Conservation (phyloP, 306 rosid genomes). For the Abrus precatorius region DNA sequence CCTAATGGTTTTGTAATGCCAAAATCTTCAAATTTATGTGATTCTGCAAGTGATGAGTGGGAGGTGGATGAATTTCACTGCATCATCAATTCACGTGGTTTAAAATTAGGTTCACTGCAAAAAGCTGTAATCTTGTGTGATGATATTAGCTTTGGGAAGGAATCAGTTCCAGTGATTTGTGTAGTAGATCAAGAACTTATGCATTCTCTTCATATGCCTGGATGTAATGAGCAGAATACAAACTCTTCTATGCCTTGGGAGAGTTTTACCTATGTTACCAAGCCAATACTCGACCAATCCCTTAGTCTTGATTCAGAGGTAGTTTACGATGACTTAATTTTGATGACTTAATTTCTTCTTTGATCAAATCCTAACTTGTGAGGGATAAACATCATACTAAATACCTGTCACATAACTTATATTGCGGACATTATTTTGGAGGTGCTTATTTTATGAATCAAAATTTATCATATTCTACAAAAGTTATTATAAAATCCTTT, state of each 20-base stretch:
- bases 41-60: conserved; percentile 65
- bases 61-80: conserved; percentile 83
- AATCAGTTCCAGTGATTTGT: conserved; percentile 80
- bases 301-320: conserved; percentile 80
- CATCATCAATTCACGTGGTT: conserved; percentile 62
- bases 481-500: conserved; percentile 14
- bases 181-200: conserved; percentile 71
- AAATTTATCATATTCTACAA: background rate
- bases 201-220: conserved; percentile 61
- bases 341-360: conserved; percentile 25
- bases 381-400: conserved; percentile 18
- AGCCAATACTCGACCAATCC: conserved; percentile 80
- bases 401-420: conserved; percentile 36
- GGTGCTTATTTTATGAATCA: conserved; percentile 20
- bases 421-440: conserved; percentile 21
- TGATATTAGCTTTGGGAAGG: conserved; percentile 95
- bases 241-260: conserved; percentile 74
- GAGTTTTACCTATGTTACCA: conserved; percentile 74
- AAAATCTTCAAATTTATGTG: conserved; percentile 49
- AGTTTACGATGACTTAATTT: conserved; percentile 30
- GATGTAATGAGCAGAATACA: conserved; percentile 57
- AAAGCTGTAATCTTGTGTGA: conserved; percentile 70
- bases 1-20: conserved; percentile 52
- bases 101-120: conserved; percentile 60
- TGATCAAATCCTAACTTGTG: conserved; percentile 37